These are phyloP conservation scores for Teratosphaeria nubilosa DNA, from an alignment of 2,329 filamentous ascomycete genomes.

Conservation along the genomic window DNA sequence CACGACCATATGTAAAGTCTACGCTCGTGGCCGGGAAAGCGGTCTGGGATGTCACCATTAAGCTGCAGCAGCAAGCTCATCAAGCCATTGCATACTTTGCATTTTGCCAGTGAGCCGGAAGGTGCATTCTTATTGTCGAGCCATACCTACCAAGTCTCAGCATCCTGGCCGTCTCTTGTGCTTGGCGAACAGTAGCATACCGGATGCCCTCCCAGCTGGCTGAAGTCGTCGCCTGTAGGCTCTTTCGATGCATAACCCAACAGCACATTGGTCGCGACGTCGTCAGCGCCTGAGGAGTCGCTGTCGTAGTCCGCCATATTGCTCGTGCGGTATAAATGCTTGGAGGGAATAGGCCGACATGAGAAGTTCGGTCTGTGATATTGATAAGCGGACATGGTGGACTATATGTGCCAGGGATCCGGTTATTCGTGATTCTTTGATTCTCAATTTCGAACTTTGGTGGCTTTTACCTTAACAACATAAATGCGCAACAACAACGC, in stretches of 20 bases:
- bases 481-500: too few species aligned
- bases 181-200: slow-evolving; percentile 43
- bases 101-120: slow-evolving; percentile 68
- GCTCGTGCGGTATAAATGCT: background rate
- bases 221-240: slow-evolving; percentile 69
- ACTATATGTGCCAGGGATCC: too few species aligned
- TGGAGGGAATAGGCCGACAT: too few species aligned
- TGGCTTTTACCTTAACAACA: too few species aligned
- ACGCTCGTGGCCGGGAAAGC: slow-evolving; percentile 78
- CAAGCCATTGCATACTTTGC: slow-evolving; percentile 73
- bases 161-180: slow-evolving; percentile 1
- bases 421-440: too few species aligned
- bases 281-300: slow-evolving; percentile 67
- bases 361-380: background rate
- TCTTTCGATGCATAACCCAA: slow-evolving; percentile 82
- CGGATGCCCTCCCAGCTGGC: slow-evolving; percentile 75
- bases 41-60: slow-evolving; percentile 78
- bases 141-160: slow-evolving; percentile 58
- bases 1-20: slow-evolving; percentile 82
- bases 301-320: slow-evolving; percentile 63
- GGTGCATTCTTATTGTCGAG: slow-evolving; percentile 61
- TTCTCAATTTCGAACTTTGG: too few species aligned
- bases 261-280: slow-evolving; percentile 74
- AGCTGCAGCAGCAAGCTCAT: slow-evolving; percentile 84
- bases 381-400: background rate